These are phyloP conservation scores for Wickerhamiella sorbophila DNA, from an alignment of 805 yeast genomes.

Conservation along the genomic window DNA sequence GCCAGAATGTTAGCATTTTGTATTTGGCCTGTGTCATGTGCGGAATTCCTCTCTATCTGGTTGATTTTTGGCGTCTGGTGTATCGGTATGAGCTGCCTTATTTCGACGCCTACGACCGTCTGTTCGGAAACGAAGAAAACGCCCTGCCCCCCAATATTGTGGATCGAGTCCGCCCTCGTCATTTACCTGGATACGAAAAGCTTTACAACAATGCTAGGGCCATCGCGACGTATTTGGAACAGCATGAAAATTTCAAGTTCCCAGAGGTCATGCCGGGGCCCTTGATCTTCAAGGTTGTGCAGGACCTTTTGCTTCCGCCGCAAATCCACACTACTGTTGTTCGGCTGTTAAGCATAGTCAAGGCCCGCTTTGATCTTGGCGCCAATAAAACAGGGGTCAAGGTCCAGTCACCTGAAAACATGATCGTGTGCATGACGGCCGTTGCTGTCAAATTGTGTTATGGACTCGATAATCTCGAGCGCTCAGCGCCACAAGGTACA, in stretches of 20 bases:
- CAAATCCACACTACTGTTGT: slow-evolving; percentile 31
- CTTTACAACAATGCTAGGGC: not conserved
- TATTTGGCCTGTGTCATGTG: slow-evolving; percentile 16
- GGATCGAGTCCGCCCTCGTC: not conserved
- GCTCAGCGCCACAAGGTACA: slow-evolving; percentile 2
- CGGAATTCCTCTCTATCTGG: slow-evolving; percentile 16
- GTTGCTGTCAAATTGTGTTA: slow-evolving; percentile 13
- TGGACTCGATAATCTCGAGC: slow-evolving; percentile 17
- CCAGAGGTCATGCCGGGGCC: slow-evolving; percentile 25
- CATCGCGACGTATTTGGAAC: not conserved
- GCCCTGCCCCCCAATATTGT: not conserved
- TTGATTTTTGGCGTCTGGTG: slow-evolving; percentile 21
- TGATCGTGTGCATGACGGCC: slow-evolving; percentile 8
- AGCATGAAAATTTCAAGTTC: slow-evolving; percentile 2
- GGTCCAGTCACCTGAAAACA: slow-evolving; percentile 6
- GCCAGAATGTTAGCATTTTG: slow-evolving; percentile 22
- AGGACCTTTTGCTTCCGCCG: slow-evolving; percentile 37
- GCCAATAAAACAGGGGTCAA: not conserved
- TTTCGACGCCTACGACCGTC: slow-evolving; percentile 4
- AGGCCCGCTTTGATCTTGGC: not conserved
- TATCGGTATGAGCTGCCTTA: slow-evolving; percentile 23
- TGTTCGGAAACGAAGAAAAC: not conserved
- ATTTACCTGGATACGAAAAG: not conserved
- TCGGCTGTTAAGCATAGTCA: slow-evolving; percentile 15
- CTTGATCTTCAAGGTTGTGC: slow-evolving; percentile 29